These are phyloP conservation scores for Rosa chinensis DNA, from an alignment of 306 rosid genomes.

Conservation along the genomic window DNA sequence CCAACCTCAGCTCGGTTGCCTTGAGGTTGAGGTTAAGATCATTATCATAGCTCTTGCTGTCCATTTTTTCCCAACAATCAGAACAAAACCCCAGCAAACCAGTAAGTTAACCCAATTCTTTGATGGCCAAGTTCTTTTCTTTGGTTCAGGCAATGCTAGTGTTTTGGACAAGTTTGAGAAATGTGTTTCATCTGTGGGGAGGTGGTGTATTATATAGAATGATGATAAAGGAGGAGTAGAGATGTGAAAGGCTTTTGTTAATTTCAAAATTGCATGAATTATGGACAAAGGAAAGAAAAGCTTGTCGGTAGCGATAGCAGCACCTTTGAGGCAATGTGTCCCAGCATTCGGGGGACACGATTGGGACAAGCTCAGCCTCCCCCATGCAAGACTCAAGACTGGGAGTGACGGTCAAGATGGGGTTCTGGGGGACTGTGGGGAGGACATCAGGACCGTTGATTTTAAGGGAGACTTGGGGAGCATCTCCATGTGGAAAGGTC, in stretches of 20 bases:
- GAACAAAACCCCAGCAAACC: conserved; percentile 4
- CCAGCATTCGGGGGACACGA: conserved; percentile 57
- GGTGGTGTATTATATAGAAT: conserved; percentile 41
- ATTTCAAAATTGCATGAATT: conserved; percentile 44
- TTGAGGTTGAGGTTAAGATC: conserved; percentile 59
- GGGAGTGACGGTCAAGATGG: conserved; percentile 50
- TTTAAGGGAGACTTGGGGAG: conserved; percentile 34
- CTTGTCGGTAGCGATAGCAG: conserved; percentile 79
- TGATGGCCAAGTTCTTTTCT: conserved; percentile 11
- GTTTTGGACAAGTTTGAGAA: conserved; percentile 9
- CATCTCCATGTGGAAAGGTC: conserved; percentile 64
- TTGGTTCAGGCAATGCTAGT: conserved; percentile 10
- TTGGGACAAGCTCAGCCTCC: conserved; percentile 67
- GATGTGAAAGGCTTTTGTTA: conserved; percentile 11
- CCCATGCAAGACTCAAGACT: conserved; percentile 38
- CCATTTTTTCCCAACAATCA: conserved; percentile 33
- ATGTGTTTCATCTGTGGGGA: conserved; percentile 18
- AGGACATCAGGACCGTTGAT: conserved; percentile 48
- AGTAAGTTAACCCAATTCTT: background rate
- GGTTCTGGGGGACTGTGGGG: conserved; percentile 32
- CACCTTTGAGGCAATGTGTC: conserved; percentile 72
- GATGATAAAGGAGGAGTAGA: conserved; percentile 2
- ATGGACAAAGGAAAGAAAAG: conserved; percentile 70
- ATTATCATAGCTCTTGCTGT: conserved; percentile 43
- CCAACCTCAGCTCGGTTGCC: conserved; percentile 83